Conservation (phyloP, 1,284 basidiomycete species). For the Golubevia sp. region DNA sequence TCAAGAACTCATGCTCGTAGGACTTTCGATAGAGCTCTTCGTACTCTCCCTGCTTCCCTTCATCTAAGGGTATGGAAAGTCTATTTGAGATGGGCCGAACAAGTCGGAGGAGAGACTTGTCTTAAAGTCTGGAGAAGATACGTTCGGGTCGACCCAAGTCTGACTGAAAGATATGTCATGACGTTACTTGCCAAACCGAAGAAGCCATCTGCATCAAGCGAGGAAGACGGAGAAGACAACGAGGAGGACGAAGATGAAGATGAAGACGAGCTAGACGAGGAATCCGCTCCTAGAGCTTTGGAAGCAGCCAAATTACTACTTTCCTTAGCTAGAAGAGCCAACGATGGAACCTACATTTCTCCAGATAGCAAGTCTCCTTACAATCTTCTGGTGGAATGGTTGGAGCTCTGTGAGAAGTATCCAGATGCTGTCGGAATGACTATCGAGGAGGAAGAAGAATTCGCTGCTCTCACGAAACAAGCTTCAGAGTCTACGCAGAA, state of each 20-base stretch:
- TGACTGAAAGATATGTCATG: conserved; percentile 51
- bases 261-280: too few relatives aligned
- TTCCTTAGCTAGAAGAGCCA: conserved; percentile 35
- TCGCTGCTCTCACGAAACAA: background rate
- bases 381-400: conserved; percentile 56
- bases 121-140: conserved; percentile 55
- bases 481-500: too few relatives aligned
- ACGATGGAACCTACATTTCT: conserved; percentile 39
- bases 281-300: conserved; percentile 12
- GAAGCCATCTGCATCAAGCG: background rate
- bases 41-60: conserved; percentile 50
- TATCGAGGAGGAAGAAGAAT: conserved; percentile 34
- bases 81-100: conserved; percentile 56
- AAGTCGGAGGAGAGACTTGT: conserved; percentile 43
- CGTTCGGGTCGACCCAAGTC: conserved; percentile 44
- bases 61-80: conserved; percentile 58
- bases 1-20: conserved; percentile 50
- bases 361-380: conserved; percentile 57
- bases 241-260: too few relatives aligned
- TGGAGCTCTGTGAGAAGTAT: conserved; percentile 50
- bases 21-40: conserved; percentile 58
- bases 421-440: conserved; percentile 50
- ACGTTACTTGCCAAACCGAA: conserved; percentile 20
- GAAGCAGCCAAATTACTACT: conserved; percentile 55
- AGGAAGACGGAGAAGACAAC: background rate